Evolutionary conservation across 352 stramenopile species (phyloP).

Genomic region (Phytophthora palmivora): DNA sequence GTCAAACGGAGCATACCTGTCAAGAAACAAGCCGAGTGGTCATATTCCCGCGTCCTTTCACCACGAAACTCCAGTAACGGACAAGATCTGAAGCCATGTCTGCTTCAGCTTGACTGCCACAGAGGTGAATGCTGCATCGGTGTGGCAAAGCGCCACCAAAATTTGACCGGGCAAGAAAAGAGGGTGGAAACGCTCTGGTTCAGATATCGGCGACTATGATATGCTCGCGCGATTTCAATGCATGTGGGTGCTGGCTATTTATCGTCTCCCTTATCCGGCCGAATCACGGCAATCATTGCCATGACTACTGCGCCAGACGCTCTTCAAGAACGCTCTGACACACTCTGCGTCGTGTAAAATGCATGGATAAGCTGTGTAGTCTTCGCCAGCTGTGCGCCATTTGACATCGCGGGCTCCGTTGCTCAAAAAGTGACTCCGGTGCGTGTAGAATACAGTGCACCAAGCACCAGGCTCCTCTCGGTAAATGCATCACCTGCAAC

Average conservation of each 20-base stretch:
- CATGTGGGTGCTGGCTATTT: constrained; percentile 3
- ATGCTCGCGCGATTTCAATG: constrained; percentile 21
- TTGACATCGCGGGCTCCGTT: constrained; percentile 23
- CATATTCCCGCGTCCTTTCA: constrained; percentile 26
- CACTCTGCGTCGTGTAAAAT: constrained; percentile 28
- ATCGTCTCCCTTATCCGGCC: constrained; percentile 20
- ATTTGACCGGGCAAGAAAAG: constrained; percentile 20
- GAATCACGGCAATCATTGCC: too few relatives aligned
- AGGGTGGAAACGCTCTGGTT: constrained; percentile 9
- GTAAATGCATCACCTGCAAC: too few relatives aligned
- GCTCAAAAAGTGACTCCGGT: not conserved
- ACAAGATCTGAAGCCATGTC: constrained; percentile 34
- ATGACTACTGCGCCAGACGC: constrained; percentile 19
- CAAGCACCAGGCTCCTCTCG: constrained; percentile 16
- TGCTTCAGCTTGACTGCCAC: constrained; percentile 25
- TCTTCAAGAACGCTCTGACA: constrained; percentile 29
- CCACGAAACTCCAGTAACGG: constrained; percentile 13
- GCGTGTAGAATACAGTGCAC: too few relatives aligned
- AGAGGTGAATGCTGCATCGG: constrained; percentile 11
- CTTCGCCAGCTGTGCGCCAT: constrained; percentile 27
- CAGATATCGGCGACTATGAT: constrained; percentile 9
- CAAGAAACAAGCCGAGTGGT: constrained; percentile 34
- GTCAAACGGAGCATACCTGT: constrained; percentile 27
- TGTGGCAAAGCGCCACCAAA: constrained; percentile 29
- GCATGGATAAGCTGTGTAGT: constrained; percentile 20